Evolutionary conservation across 1,284 basidiomycete species (phyloP).

Genomic region (Termitomyces sp.): DNA sequence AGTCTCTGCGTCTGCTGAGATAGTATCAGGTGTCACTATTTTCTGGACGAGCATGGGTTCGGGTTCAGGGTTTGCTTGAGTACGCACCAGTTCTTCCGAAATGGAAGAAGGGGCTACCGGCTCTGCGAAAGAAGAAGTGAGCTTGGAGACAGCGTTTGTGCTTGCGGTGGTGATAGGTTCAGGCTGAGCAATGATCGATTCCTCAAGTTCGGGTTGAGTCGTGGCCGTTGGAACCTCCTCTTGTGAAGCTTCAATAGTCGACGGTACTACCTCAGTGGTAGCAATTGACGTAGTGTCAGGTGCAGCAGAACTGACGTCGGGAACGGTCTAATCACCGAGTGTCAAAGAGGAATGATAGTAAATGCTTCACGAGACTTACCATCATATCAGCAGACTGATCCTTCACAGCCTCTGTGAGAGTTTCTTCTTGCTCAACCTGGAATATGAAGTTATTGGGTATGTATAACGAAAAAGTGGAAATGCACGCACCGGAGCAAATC

Average conservation of each 20-base stretch:
- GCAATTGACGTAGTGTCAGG: neutral
- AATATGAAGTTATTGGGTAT: neutral
- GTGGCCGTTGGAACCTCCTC: neutral
- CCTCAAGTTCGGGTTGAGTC: neutral
- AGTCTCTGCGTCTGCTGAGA: neutral
- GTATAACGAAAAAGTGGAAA: neutral
- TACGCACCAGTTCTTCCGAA: neutral
- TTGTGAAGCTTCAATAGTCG: neutral
- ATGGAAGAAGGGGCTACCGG: neutral
- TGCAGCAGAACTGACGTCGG: neutral
- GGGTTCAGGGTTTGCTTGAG: neutral
- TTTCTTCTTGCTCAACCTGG: slow-evolving; percentile 7
- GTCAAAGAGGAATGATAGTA: slow-evolving; percentile 1
- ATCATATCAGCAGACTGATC: neutral
- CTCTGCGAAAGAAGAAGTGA: neutral
- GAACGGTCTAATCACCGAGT: slow-evolving; percentile 1
- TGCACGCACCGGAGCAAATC: neutral
- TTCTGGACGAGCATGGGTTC: neutral
- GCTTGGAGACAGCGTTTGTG: neutral
- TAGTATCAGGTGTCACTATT: neutral
- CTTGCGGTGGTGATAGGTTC: neutral
- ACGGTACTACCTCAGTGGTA: neutral
- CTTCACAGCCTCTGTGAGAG: neutral
- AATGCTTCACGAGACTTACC: slow-evolving; percentile 6
- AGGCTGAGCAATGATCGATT: neutral